These are phyloP conservation scores for Paxillus involutus DNA, from an alignment of 768 basidiomycete species.

Conservation along the genomic window DNA sequence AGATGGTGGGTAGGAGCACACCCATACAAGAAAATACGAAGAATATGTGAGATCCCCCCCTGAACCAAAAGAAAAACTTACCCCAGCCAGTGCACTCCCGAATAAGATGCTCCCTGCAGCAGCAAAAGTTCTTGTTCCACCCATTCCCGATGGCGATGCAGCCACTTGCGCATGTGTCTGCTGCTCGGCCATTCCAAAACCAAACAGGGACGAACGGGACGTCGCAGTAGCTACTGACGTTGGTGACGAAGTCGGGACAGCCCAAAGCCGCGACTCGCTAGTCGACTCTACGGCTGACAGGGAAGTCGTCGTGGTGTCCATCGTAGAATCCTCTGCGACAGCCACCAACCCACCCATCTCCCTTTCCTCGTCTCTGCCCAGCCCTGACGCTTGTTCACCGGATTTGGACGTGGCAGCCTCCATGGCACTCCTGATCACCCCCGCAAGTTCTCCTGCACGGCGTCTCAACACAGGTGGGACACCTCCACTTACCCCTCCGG, in stretches of 20 bases:
- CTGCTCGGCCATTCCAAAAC: slow-evolving; percentile 6
- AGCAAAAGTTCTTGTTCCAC: slow-evolving; percentile 7
- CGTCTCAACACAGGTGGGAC: slow-evolving; percentile 64
- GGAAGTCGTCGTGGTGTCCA: slow-evolving; percentile 9
- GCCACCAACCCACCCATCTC: not conserved
- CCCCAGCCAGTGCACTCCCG: slow-evolving; percentile 25
- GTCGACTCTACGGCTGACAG: not conserved
- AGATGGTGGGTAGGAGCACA: not conserved
- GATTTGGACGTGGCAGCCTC: slow-evolving; percentile 11
- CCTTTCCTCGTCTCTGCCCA: not conserved
- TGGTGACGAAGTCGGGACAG: not conserved
- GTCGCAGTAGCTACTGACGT: slow-evolving; percentile 6
- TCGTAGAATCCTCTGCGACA: slow-evolving; percentile 1
- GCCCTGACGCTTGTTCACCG: not conserved
- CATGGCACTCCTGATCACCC: slow-evolving; percentile 55
- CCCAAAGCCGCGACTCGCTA: slow-evolving; percentile 23
- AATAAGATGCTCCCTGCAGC: slow-evolving; percentile 48
- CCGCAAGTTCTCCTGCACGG: slow-evolving; percentile 62
- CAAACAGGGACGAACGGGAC: slow-evolving; percentile 28
- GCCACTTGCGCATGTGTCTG: not conserved
- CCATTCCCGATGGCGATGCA: not conserved
- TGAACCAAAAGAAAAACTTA: slow-evolving; percentile 8
- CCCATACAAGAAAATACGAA: not conserved
- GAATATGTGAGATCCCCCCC: not conserved
- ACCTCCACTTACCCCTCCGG: slow-evolving; percentile 23